These are phyloP conservation scores for Zygnema circumcarinatum DNA, from an alignment of 139 green algal species.

Conservation along the genomic window DNA sequence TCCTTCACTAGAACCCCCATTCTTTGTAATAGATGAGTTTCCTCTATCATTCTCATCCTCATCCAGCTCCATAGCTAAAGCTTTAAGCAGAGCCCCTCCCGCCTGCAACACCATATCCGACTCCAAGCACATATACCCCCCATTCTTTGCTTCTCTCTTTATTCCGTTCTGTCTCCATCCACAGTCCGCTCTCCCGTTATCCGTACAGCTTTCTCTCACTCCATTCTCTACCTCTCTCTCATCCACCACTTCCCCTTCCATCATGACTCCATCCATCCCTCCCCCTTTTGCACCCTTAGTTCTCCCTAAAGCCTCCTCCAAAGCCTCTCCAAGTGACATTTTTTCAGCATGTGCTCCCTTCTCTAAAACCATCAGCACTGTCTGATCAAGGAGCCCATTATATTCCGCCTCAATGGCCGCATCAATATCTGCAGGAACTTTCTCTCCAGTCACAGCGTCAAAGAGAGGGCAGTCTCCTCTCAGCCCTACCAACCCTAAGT, in stretches of 20 bases:
- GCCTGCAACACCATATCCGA: not conserved
- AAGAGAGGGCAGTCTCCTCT: conserved; percentile 70
- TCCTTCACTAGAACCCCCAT: not conserved
- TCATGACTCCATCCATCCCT: not conserved
- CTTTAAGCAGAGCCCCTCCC: not conserved
- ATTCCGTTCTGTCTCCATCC: not conserved
- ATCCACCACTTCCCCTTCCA: not conserved
- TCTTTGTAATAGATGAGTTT: not conserved
- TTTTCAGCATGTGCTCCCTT: conserved; percentile 8
- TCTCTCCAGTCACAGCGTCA: conserved; percentile 67
- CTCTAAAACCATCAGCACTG: conserved; percentile 42
- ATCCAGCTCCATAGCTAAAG: not conserved
- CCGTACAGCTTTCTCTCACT: not conserved
- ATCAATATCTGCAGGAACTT: conserved; percentile 60
- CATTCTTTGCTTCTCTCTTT: not conserved
- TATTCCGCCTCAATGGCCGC: conserved; percentile 67
- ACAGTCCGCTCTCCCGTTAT: not conserved
- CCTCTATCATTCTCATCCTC: conserved; percentile 15
- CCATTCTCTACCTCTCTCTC: not conserved
- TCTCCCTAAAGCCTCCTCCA: conserved; percentile 26
- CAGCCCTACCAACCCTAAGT: conserved; percentile 69
- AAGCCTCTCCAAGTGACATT: conserved; percentile 43
- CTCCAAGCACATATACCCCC: not conserved
- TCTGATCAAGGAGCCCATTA: conserved; percentile 75
- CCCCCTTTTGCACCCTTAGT: not conserved